Evolutionary conservation across 75 land plant genomes (phyloP), one percentile per base, ranked within the genome.

Genomic region (Picea glauca): DNA sequence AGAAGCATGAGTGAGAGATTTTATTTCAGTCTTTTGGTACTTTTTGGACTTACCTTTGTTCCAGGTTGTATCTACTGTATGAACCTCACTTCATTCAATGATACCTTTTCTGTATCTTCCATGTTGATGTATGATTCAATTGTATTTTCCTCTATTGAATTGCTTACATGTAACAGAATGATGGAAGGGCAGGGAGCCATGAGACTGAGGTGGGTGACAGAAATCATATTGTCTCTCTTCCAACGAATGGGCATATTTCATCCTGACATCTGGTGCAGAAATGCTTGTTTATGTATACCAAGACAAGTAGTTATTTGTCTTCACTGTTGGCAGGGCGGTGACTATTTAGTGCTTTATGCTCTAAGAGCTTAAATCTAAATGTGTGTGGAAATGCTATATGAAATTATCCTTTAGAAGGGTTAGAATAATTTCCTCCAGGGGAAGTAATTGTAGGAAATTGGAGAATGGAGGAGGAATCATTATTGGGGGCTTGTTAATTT

Each of bases 221-320:
- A 38, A 70, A 70, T 20, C 73, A 70, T 3, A 46, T 20, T 70
- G 54, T 46, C 54, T 1, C 73, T n/a, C 54, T 70, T 70, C 23
- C 73, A 70, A 46, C 54, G 13, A 70, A 70, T 70, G 73, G 54
- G 73, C 50, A 70, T 46, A 70, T 70, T 70, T 70, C 73, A 40
- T 70, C 73, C 9, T 70, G 73, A 70, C 43, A 33, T 70, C 50
- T 38, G 46, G 5, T 40, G n/a, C 54, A 5, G 73, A n/a, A 38
- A 40, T 70, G 73, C 11, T 40, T 18, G 54, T 38, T 40, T 70
- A 33, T 65, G 68, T 35, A 68, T 35, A 68, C 72, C 40, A 46
- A 43, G 13, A 40, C 50, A 18, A 38, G 73, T 70, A 12, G 18
- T 43, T 38, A 70, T 38, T 70, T 70, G 3, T 70, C n/a, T 70